Evolutionary conservation across 495 filamentous ascomycete species (phyloP).

Genomic region (Daldinia vernicosa): DNA sequence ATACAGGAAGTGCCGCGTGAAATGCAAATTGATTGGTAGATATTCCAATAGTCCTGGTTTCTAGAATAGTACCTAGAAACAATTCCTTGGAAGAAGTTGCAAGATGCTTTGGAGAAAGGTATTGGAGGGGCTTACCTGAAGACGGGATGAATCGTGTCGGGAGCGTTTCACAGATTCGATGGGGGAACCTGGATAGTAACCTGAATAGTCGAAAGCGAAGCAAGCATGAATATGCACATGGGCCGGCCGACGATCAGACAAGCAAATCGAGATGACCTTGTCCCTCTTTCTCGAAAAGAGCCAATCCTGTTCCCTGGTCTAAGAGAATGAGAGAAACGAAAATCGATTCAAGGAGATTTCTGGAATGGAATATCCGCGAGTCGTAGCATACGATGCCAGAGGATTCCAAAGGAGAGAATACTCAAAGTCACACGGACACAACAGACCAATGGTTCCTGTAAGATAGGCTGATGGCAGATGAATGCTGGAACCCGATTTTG

Average conservation of each 20-base stretch:
- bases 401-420: constrained; percentile 2
- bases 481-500: constrained; percentile 42
- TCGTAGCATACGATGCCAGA: constrained; percentile 5
- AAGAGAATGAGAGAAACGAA: constrained; percentile 23
- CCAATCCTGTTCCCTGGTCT: constrained; percentile 18
- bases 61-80: constrained; percentile 16
- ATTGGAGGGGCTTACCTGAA: constrained; percentile 41
- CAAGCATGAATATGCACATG: constrained; percentile 41
- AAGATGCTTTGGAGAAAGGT: constrained; percentile 10
- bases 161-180: constrained; percentile 45
- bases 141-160: constrained; percentile 37
- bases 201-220: constrained; percentile 21
- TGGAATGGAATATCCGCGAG: constrained; percentile 1
- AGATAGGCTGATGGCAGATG: constrained; percentile 42
- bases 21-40: constrained; percentile 26
- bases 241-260: constrained; percentile 41
- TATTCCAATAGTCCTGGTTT: constrained; percentile 3
- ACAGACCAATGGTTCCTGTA: constrained; percentile 44
- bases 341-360: constrained; percentile 17
- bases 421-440: constrained; percentile 30
- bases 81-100: constrained; percentile 14
- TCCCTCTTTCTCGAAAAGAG: constrained; percentile 35
- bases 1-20: constrained; percentile 13
- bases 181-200: constrained; percentile 17
- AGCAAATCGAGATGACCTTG: constrained; percentile 23